These are phyloP conservation scores for Priceomyces fermenticarens DNA, from an alignment of 805 yeast genomes.

Conservation along the genomic window DNA sequence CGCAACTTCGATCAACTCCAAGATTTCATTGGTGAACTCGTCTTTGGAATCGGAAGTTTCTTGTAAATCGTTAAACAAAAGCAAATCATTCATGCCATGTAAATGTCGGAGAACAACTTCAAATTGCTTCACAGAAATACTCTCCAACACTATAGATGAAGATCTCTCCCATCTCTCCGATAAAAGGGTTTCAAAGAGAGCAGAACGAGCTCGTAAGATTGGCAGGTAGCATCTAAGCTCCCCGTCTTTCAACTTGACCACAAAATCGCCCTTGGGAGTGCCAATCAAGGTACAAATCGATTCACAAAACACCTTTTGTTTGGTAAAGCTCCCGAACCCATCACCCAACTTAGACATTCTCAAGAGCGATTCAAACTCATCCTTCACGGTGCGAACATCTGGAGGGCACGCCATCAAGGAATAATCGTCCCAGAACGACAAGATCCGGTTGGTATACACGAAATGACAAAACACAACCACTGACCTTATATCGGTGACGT, in stretches of 20 bases:
- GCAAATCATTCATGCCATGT: constrained; percentile 49
- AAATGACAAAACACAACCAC: constrained; percentile 41
- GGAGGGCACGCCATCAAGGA: constrained; percentile 20
- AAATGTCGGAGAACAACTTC: constrained; percentile 50
- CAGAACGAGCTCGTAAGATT: constrained; percentile 55
- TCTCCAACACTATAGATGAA: constrained; percentile 38
- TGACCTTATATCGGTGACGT: constrained; percentile 30
- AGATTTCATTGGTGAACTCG: constrained; percentile 49
- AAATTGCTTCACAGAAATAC: constrained; percentile 43
- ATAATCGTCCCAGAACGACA: constrained; percentile 45
- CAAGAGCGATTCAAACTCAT: constrained; percentile 24
- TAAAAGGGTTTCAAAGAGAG: constrained; percentile 59
- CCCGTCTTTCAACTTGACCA: constrained; percentile 47
- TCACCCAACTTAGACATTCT: constrained; percentile 19
- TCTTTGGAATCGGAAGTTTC: constrained; percentile 18
- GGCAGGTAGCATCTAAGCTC: constrained; percentile 46
- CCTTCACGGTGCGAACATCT: constrained; percentile 24
- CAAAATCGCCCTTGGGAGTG: constrained; percentile 36
- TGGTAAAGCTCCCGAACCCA: constrained; percentile 23
- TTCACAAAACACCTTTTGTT: constrained; percentile 12
- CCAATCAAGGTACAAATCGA: constrained; percentile 16
- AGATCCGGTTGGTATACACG: constrained; percentile 46
- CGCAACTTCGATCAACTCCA: constrained; percentile 58
- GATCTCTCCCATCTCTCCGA: constrained; percentile 49
- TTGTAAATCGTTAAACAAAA: constrained; percentile 34